phyloP scores from a whole-genome alignment of 2,329 filamentous ascomycete genomes.

The Kalaharituber pfeilii region DNA sequence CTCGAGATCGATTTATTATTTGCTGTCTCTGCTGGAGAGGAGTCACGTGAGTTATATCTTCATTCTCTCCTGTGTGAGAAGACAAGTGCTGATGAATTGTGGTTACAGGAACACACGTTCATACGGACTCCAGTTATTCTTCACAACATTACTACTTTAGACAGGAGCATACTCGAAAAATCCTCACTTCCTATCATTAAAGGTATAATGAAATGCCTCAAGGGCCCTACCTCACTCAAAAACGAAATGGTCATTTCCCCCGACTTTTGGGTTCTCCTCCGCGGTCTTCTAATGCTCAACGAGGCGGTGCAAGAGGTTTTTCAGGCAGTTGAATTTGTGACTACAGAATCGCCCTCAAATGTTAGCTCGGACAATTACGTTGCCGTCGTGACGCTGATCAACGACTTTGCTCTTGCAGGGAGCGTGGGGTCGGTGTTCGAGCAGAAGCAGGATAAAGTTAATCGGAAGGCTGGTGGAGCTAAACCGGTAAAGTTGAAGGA shows the following conservation, averaged over 20 bases:
- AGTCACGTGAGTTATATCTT: slow-evolving; percentile 53
- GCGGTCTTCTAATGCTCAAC: slow-evolving; percentile 49
- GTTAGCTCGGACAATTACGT: slow-evolving; percentile 95
- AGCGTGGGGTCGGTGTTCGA: slow-evolving; percentile 54
- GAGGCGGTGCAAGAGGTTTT: slow-evolving; percentile 66
- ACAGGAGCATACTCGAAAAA: slow-evolving; percentile 57
- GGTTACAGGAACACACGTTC: slow-evolving; percentile 60
- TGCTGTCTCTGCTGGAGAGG: slow-evolving; percentile 61
- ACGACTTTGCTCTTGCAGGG: slow-evolving; percentile 74
- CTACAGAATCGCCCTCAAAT: slow-evolving; percentile 55
- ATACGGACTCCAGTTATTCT: slow-evolving; percentile 81
- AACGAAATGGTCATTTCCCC: slow-evolving; percentile 92
- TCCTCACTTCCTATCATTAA: slow-evolving; percentile 59
- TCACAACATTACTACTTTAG: slow-evolving; percentile 77
- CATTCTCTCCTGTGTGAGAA: too few species aligned
- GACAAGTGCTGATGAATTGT: too few species aligned
- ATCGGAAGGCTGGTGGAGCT: slow-evolving; percentile 25
- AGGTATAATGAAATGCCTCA: slow-evolving; percentile 64
- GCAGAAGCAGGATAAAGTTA: slow-evolving; percentile 44
- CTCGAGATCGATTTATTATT: slow-evolving; percentile 70
- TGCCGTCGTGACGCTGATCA: slow-evolving; percentile 63
- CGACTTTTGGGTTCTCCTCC: slow-evolving; percentile 88
- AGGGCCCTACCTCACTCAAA: slow-evolving; percentile 46
- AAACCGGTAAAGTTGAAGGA: neutral
- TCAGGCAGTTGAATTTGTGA: slow-evolving; percentile 63